Evolutionary conservation across 148 eudicot genomes (phyloP).

Genomic region (Polygonum maritimum): DNA sequence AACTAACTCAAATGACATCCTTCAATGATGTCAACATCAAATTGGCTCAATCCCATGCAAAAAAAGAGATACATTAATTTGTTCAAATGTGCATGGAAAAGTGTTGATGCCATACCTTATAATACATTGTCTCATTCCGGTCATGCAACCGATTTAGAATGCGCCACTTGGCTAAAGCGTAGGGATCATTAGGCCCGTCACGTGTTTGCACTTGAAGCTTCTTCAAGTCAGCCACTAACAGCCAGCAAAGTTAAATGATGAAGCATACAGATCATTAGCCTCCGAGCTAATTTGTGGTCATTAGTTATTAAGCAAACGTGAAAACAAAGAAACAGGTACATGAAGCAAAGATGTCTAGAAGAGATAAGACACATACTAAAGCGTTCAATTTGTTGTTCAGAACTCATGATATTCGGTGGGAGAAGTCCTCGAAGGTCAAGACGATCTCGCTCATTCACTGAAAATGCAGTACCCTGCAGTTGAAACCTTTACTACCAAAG

Average conservation of each 20-base stretch:
- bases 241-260: not conserved
- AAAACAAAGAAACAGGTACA: too few relatives aligned
- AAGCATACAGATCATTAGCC: too few relatives aligned
- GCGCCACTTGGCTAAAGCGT: slow-evolving; percentile 93
- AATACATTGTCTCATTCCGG: slow-evolving; percentile 95
- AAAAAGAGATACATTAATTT: too few relatives aligned
- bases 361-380: slow-evolving; percentile 51
- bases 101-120: slow-evolving; percentile 33
- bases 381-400: slow-evolving; percentile 83
- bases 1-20: too few relatives aligned
- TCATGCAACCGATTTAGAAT: slow-evolving; percentile 94
- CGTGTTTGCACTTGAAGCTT: slow-evolving; percentile 65
- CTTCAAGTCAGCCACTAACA: slow-evolving; percentile 71
- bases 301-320: too few relatives aligned
- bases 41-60: too few relatives aligned
- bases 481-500: not conserved
- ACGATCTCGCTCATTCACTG: slow-evolving; percentile 95
- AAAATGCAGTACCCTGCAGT: slow-evolving; percentile 88
- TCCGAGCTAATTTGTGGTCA: too few relatives aligned
- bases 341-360: too few relatives aligned
- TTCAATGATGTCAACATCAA: too few relatives aligned
- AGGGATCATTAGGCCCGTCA: slow-evolving; percentile 94
- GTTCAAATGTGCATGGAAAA: too few relatives aligned
- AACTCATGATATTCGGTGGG: slow-evolving; percentile 85
- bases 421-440: slow-evolving; percentile 97